Conservation (phyloP, 805 yeast genomes). For the Tetrapisispora pingtungensis region DNA sequence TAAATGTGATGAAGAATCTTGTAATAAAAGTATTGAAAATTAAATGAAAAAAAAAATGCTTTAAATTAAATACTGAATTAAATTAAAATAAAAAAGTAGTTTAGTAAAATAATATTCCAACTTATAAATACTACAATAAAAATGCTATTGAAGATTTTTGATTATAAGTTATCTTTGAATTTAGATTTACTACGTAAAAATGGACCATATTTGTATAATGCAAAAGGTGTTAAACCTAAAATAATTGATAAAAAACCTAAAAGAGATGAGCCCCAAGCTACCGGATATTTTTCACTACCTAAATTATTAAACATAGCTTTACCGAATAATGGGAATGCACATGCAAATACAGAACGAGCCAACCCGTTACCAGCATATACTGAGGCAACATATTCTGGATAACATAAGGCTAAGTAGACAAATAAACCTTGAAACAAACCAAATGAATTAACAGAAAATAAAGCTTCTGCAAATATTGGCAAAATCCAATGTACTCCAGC, state of each 20-base stretch:
- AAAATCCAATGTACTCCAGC: slow-evolving; percentile 41
- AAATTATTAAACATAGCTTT: slow-evolving; percentile 45
- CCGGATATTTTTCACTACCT: slow-evolving; percentile 41
- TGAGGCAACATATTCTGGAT: slow-evolving; percentile 43
- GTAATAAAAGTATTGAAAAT: too few relatives aligned
- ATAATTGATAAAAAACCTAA: slow-evolving; percentile 37
- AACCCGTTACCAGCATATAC: slow-evolving; percentile 50
- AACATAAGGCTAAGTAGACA: slow-evolving; percentile 40
- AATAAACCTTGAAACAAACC: slow-evolving; percentile 43
- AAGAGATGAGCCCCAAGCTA: slow-evolving; percentile 48
- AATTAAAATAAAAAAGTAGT: too few relatives aligned
- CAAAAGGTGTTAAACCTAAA: slow-evolving; percentile 39
- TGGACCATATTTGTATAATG: slow-evolving; percentile 38
- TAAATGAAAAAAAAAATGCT: too few relatives aligned
- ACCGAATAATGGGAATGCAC: slow-evolving; percentile 58
- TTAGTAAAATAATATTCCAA: too few relatives aligned
- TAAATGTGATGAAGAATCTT: too few relatives aligned
- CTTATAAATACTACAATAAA: too few relatives aligned
- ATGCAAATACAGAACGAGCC: slow-evolving; percentile 42
- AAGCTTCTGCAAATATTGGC: slow-evolving; percentile 36
- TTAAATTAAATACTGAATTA: too few relatives aligned
- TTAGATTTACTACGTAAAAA: slow-evolving; percentile 17
- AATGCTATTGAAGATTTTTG: too few relatives aligned
- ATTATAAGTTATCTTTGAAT: too few relatives aligned
- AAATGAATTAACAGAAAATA: slow-evolving; percentile 35